Evolutionary conservation across 768 basidiomycete species (phyloP), one percentile per base, ranked within the genome.

Genomic region (Boletus coccyginus): DNA sequence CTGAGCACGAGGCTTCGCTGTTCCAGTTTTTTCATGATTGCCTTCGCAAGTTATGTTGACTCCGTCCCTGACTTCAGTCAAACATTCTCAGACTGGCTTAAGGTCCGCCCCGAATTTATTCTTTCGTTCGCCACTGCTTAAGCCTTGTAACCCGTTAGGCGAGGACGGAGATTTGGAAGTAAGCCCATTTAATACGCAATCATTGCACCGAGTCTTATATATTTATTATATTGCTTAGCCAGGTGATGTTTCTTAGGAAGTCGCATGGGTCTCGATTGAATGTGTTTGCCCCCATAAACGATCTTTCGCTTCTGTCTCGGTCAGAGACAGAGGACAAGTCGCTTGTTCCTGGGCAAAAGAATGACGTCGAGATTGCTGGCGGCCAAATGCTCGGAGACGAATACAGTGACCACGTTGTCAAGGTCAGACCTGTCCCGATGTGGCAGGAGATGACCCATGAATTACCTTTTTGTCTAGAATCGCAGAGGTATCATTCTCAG

Each of bases 91-190:
- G 77, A 81, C n/a, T 98, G 94, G 94, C 73, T 97, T 35, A 87
- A 87, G 80, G 90, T 88, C 33, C 32, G 76, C 65, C 6, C 45
- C 44, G 11, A 14, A 50, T 36, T 10, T 19, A 35, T 29, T 43
- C 2, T 32, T 16, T 55, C 14, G 5, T 53, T 57, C 5, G 0
- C 38, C 11, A 35, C 14, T 42, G 7, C 35, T 51, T 17, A 44
- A 40, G 36, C 39, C 24, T 31, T 55, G 48, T 47, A 31, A 55
- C 40, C 9, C n/a, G 1, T 50, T 33, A 90, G 85, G 74, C 84
- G 2, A 81, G 96, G 42, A 86, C 90, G 3, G 97, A 98, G 68
- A 92, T 99, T 17, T 92, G 89, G 86, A 97, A 92, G 94, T 93
- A 66, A 70, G 90, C 70, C 6, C 38, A 33, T 53, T 38, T 46